Conservation (phyloP, 306 rosid genomes). For the Castanospermum australe region DNA sequence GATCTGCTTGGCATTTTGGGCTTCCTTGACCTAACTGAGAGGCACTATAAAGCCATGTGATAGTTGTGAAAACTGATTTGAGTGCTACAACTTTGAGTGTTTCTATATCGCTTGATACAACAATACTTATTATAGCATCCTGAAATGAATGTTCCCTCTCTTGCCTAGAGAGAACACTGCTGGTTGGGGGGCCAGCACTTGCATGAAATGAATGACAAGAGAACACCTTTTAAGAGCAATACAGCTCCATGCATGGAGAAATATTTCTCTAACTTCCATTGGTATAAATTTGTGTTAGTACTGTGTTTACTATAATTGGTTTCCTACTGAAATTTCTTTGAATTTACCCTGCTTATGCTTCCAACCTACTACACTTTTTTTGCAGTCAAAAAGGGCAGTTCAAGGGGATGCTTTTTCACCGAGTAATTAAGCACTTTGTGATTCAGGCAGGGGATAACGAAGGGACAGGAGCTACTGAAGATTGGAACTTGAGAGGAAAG, state of each 20-base stretch:
- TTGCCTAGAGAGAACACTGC: background rate
- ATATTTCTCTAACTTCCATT: background rate
- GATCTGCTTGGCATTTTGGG: too few relatives aligned
- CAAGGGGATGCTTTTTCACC: constrained; percentile 79
- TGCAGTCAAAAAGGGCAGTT: constrained; percentile 88
- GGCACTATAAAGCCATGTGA: too few relatives aligned
- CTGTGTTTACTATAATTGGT: background rate
- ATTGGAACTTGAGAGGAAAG: constrained; percentile 85
- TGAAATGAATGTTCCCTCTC: background rate
- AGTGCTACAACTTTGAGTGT: background rate
- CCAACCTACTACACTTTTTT: constrained; percentile 22
- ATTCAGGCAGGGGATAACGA: constrained; percentile 82
- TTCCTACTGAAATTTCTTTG: constrained; percentile 12
- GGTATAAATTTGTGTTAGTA: background rate
- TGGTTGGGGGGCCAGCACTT: background rate
- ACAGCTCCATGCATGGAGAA: background rate
- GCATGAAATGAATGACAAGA: background rate
- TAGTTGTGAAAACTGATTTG: too few relatives aligned
- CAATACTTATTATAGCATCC: background rate
- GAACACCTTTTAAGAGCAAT: background rate
- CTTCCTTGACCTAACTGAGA: too few relatives aligned
- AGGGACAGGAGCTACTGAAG: constrained; percentile 68
- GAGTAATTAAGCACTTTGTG: constrained; percentile 78
- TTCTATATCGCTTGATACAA: background rate
- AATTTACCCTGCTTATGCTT: background rate